These are phyloP conservation scores for Hypomyces perniciosus DNA, from an alignment of 2,329 filamentous ascomycete species.

Conservation along the genomic window DNA sequence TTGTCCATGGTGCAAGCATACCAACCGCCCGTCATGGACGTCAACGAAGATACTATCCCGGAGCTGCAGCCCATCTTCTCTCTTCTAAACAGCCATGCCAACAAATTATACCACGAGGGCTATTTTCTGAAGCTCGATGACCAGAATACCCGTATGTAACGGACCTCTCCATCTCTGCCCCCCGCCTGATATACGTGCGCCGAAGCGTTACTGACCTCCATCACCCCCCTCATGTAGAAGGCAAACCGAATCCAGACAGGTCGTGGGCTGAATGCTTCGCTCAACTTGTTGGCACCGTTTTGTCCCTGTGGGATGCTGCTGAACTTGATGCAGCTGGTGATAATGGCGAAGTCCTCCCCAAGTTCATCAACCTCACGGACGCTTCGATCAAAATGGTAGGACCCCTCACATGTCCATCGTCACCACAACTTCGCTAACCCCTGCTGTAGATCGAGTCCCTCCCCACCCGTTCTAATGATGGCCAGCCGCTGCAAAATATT, in stretches of 20 bases:
- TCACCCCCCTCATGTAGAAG: constrained; percentile 51
- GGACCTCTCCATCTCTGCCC: neutral
- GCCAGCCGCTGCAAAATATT: constrained; percentile 86
- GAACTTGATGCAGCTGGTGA: constrained; percentile 83
- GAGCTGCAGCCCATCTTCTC: constrained; percentile 93
- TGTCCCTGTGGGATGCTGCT: constrained; percentile 92
- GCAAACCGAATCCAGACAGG: constrained; percentile 76
- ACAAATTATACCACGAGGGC: constrained; percentile 96
- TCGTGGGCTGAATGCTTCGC: constrained; percentile 97
- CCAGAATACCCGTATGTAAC: constrained; percentile 72
- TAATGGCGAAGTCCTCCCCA: constrained; percentile 78
- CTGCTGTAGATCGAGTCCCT: constrained; percentile 70
- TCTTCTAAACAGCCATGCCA: constrained; percentile 88
- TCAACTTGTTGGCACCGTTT: constrained; percentile 87
- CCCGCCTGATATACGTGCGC: neutral
- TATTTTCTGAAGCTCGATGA: constrained; percentile 97
- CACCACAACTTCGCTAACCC: constrained; percentile 5
- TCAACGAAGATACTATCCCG: constrained; percentile 77
- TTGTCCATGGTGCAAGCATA: constrained; percentile 83
- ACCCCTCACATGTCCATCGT: constrained; percentile 1
- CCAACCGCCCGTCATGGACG: constrained; percentile 79
- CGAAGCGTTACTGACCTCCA: constrained; percentile 4
- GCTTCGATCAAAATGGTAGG: constrained; percentile 95
- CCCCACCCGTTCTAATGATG: constrained; percentile 69
- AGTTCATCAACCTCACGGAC: constrained; percentile 95